phyloP scores from a whole-genome alignment of 2,329 filamentous ascomycete genomes.

The Paraconiothyrium sp. region DNA sequence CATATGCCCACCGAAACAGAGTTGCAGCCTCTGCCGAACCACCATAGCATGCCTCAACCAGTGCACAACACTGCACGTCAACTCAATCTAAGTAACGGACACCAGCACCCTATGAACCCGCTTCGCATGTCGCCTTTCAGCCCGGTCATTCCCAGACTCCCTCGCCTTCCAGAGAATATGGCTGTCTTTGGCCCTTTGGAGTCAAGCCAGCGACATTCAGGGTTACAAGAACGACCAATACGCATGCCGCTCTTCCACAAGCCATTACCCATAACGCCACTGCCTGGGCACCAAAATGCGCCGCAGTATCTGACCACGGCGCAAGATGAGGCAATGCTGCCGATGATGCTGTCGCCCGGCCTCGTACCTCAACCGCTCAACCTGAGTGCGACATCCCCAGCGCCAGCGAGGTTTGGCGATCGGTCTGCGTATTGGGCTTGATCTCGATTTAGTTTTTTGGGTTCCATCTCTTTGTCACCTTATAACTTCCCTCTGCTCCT shows the following conservation, averaged over 20 bases:
- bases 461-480: not conserved
- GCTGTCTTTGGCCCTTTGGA: slow-evolving; percentile 18
- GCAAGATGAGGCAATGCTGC: not conserved
- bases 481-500: not conserved
- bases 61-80: slow-evolving; percentile 2
- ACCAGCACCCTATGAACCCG: slow-evolving; percentile 17
- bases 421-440: not conserved
- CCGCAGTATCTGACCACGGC: not conserved
- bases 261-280: slow-evolving; percentile 44
- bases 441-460: not conserved
- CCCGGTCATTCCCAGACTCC: slow-evolving; percentile 25
- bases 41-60: not conserved
- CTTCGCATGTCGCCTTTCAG: slow-evolving; percentile 34
- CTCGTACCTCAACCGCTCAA: slow-evolving; percentile 4
- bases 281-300: slow-evolving; percentile 28
- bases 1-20: slow-evolving; percentile 1
- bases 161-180: slow-evolving; percentile 25
- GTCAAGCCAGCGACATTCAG: not conserved
- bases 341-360: not conserved
- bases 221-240: slow-evolving; percentile 14
- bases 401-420: not conserved
- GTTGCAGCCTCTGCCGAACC: not conserved
- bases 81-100: slow-evolving; percentile 18
- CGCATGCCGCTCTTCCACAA: slow-evolving; percentile 32
- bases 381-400: not conserved